A percentile compares a stretch with the other conserved stretches of the same genome.
These are phyloP conservation scores for Lagenidium giganteum DNA, from an alignment of 352 stramenopile genomes.

Conservation along the genomic window DNA sequence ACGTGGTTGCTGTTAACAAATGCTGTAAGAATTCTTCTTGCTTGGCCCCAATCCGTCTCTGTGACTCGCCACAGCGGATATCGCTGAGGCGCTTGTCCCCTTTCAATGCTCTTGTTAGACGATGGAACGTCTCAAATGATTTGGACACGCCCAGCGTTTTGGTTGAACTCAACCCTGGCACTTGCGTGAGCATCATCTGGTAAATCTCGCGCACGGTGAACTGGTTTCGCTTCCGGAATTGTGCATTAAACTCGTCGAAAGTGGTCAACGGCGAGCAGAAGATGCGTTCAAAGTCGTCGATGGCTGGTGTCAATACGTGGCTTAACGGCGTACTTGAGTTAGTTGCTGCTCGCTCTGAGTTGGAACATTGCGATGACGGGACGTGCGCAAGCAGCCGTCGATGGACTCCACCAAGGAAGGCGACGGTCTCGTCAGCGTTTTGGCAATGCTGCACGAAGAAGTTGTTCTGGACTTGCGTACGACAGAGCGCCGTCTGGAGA, in stretches of 20 bases:
- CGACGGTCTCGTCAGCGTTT: slow-evolving; percentile 72
- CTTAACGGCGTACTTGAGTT: no score
- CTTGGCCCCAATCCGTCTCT: slow-evolving; percentile 14
- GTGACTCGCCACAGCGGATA: slow-evolving; percentile 18
- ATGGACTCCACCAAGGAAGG: slow-evolving; percentile 65
- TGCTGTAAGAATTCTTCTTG: slow-evolving; percentile 10
- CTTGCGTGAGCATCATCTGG: slow-evolving; percentile 83
- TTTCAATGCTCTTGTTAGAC: no score
- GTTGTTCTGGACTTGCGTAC: slow-evolving; percentile 76
- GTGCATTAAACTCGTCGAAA: slow-evolving; percentile 60
- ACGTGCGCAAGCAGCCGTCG: slow-evolving; percentile 56
- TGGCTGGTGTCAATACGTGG: no score
- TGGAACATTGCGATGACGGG: slow-evolving; percentile 18
- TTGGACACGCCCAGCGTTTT: slow-evolving; percentile 41
- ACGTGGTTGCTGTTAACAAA: slow-evolving; percentile 11
- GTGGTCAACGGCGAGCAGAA: slow-evolving; percentile 45
- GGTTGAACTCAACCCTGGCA: slow-evolving; percentile 44
- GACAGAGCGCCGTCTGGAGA: slow-evolving; percentile 67
- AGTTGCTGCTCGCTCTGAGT: slow-evolving; percentile 15
- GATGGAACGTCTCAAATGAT: no score
- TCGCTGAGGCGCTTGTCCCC: no score
- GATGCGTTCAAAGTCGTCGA: slow-evolving; percentile 16
- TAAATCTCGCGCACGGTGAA: slow-evolving; percentile 73
- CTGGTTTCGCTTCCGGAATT: slow-evolving; percentile 71
- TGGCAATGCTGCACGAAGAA: slow-evolving; percentile 80